Conservation (phyloP, 371 early-diverging fungal species). For the Actinomortierella ambigua region DNA sequence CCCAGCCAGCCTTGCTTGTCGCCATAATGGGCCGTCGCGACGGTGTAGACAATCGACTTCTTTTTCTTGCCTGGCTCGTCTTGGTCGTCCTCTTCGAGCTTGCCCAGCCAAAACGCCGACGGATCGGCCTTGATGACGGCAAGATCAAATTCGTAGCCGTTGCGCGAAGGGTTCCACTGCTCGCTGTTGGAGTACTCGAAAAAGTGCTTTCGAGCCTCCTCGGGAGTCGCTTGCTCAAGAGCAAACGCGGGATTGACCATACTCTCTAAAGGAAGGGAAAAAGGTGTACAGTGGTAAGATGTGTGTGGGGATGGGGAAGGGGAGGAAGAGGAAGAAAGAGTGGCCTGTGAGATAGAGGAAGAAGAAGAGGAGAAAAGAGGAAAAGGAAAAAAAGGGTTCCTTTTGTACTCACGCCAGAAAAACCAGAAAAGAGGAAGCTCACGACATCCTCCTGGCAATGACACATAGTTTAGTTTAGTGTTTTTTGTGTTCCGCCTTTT, state of each 20-base stretch:
- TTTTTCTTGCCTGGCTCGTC: neutral
- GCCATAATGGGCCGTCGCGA: conserved; percentile 26
- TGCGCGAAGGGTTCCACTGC: conserved; percentile 39
- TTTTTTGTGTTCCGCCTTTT: no score
- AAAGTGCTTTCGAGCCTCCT: conserved; percentile 16
- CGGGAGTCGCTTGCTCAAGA: neutral
- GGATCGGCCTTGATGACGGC: conserved; percentile 19
- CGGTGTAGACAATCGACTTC: conserved; percentile 15
- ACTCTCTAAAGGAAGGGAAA: no score
- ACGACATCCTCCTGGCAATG: no score
- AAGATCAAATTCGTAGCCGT: conserved; percentile 18
- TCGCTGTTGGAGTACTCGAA: conserved; percentile 22
- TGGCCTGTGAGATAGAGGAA: neutral
- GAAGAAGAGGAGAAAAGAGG: neutral
- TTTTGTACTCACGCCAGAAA: conserved; percentile 1
- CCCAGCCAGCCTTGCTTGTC: conserved; percentile 45
- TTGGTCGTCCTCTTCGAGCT: conserved; percentile 1
- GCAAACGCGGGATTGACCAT: no score
- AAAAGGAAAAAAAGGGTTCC: neutral
- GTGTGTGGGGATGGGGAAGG: neutral
- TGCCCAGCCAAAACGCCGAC: conserved; percentile 26
- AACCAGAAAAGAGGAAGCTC: neutral
- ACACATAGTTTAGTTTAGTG: no score
- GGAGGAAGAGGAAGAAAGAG: neutral
- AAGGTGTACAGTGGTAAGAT: neutral